Conservation (phyloP, 2,329 filamentous ascomycete species). For the Fusarium compactum region DNA sequence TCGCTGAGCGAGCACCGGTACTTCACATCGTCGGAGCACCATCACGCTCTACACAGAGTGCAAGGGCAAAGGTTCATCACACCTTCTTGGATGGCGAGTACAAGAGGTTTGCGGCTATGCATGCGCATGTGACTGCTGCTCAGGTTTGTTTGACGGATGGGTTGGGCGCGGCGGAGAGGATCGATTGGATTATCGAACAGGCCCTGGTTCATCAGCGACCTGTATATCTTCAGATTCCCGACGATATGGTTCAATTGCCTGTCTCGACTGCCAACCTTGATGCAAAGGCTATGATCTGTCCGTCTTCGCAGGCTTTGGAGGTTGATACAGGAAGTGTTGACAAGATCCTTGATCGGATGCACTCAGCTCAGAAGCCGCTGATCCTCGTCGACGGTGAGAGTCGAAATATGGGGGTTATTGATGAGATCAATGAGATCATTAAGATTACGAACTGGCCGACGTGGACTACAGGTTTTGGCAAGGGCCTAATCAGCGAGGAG, state of each 20-base stretch:
- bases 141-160: slow-evolving; percentile 7
- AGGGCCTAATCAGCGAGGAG: slow-evolving; percentile 11
- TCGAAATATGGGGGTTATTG: neutral
- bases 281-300: neutral
- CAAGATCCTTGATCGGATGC: neutral
- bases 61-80: neutral
- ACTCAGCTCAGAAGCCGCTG: slow-evolving; percentile 18
- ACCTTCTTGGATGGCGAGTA: slow-evolving; percentile 23
- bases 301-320: neutral
- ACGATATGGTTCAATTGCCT: slow-evolving; percentile 11
- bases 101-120: slow-evolving; percentile 13
- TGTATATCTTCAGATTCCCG: slow-evolving; percentile 17
- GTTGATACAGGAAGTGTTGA: neutral
- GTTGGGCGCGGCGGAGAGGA: neutral
- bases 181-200: slow-evolving; percentile 24
- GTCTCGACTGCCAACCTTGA: neutral
- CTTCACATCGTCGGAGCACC: slow-evolving; percentile 19
- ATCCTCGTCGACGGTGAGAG: slow-evolving; percentile 18
- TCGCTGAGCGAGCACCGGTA: slow-evolving; percentile 9
- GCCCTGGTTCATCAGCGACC: slow-evolving; percentile 9
- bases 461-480: slow-evolving; percentile 18
- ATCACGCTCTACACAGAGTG: neutral
- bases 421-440: slow-evolving; percentile 1
- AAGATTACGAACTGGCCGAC: slow-evolving; percentile 6
- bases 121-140: slow-evolving; percentile 18